Base-by-base conservation (phyloP, 2,329 filamentous ascomycete species). In the Torrubiellomyces zombiae region DNA sequence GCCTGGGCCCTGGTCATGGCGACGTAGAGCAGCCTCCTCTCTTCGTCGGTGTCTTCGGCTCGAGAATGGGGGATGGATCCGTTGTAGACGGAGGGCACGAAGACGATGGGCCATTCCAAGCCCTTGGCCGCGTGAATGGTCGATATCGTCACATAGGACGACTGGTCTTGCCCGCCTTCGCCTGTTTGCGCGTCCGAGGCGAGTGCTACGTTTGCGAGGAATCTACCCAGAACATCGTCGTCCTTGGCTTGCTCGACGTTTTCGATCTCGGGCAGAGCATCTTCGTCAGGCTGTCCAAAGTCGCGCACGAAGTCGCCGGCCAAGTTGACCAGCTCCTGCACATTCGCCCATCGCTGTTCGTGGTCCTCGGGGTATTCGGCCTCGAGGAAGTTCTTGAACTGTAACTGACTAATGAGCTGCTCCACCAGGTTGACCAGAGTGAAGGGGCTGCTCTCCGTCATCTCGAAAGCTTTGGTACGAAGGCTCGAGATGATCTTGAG, bases 61-160 rank as follows among this genome's bases (percentile, higher is more conserved):
- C 85, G 67, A 2, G 75, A 76, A 46, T 95, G 86, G 4, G 86
- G 86, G 30, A 95, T 91, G 3, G 77, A 86, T 1, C 86, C 89
- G 23, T 83, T 71, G 43, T 92, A 93, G 14, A 82, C 76, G 2
- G 79, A 80, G 5, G 89, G 85, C 10, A 95, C 73, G 46, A 95
- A 95, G 1, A 95, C 82, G 2, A 93, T 64, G 0, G 86, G 86
- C 89, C 89, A 98, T 47, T 98, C 86, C 1, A 98, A 60, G 3
- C 86, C 86, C 49, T 98, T 98, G 3, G 86, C 82, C 1, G 85
- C 83, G 45, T 98, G 86, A 8, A 98, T 94, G 0, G 86, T 98
- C 5, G 83, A 94, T 14, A 98, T 81, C 0, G 85, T 94, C 12
- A 95, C 69, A 37, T 79, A 61, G 2, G 67, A 58, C 15, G 60